Evolutionary conservation across 2,329 filamentous ascomycete species (phyloP), one percentile per base, ranked within the genome.

Genomic region (Penicillium sp.): DNA sequence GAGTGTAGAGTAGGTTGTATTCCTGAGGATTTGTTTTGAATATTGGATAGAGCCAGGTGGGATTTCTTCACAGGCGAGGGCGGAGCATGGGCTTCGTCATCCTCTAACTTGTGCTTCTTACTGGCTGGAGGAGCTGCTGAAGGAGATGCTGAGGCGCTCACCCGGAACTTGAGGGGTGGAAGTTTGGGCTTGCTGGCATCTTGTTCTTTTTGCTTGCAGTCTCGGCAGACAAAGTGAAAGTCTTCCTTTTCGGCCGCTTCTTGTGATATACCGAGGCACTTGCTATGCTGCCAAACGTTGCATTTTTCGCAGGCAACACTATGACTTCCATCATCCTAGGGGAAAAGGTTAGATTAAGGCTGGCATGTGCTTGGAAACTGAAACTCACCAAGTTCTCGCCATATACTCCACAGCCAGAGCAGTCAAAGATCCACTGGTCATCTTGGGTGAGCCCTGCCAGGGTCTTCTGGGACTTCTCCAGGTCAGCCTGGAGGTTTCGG

Each of bases 231-330:
- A 68, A 96, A 96, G 59, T 90, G 86, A 67, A 97, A 97, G 62
- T 95, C 89, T 1, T 90, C 85, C 45, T 86, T 82, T 61, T 96
- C 93, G 0, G 92, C 92, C 60, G 92, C 89, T 57, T 82, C 78
- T 66, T 95, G 84, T 44, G 84, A 83, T 61, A 97, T 89, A 39
- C 87, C 88, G 57, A 96, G 83, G 69, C 94, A 99, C 66, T 89
- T 90, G 79, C 92, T 96, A 70, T 99, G 94, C 72, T 97, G 93
- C 94, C 94, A 99, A 46, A 96, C 88, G 69, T 88, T 95, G 79
- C 94, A 99, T 63, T 82, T 87, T 70, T 99, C 94, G 75, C 94
- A 99, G 29, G 92, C 89, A 61, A 99, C 87, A 71, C 92, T 96
- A 70, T 96, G 92, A 8, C 90, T 88, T 35, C 94, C 94, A 71